Evolutionary conservation across 352 stramenopile species (phyloP).

Genomic region (Achlya hypogyna): DNA sequence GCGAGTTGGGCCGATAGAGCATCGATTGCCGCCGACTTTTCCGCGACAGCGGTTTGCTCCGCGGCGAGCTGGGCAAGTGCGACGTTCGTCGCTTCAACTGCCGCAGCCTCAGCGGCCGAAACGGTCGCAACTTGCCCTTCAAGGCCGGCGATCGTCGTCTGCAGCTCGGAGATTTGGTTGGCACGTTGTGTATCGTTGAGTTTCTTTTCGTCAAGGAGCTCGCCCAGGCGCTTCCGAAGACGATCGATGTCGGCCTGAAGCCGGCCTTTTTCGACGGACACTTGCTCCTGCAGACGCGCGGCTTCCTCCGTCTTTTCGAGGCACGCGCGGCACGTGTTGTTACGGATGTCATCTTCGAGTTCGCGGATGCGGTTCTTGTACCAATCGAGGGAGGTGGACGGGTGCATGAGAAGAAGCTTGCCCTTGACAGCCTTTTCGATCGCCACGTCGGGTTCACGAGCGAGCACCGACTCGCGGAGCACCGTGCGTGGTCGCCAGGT

Average conservation of each 20-base stretch:
- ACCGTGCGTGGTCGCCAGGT: not conserved
- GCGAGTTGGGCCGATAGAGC: not conserved
- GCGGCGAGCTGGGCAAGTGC: not conserved
- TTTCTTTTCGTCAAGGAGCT: conserved; percentile 10
- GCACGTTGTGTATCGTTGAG: conserved; percentile 1
- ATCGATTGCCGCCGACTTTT: not conserved
- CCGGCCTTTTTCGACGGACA: not conserved
- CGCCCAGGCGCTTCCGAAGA: not conserved
- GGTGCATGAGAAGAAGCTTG: conserved; percentile 13
- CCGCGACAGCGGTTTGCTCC: not conserved
- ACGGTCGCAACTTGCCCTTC: not conserved
- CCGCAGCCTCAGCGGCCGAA: not conserved
- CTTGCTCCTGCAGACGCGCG: not conserved
- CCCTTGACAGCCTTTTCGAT: conserved; percentile 8
- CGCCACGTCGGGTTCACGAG: conserved; percentile 1
- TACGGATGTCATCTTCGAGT: conserved; percentile 7
- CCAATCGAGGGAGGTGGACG: conserved; percentile 15
- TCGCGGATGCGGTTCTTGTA: conserved; percentile 19
- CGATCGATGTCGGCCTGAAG: conserved; percentile 15
- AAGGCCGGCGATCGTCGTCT: not conserved
- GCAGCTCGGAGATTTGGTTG: not conserved
- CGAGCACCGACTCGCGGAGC: not conserved
- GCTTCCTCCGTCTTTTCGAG: not conserved
- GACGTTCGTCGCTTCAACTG: not conserved
- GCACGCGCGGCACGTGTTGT: not conserved